These are phyloP conservation scores for Tulasnella sp. DNA, from an alignment of 768 basidiomycete species.

Conservation along the genomic window DNA sequence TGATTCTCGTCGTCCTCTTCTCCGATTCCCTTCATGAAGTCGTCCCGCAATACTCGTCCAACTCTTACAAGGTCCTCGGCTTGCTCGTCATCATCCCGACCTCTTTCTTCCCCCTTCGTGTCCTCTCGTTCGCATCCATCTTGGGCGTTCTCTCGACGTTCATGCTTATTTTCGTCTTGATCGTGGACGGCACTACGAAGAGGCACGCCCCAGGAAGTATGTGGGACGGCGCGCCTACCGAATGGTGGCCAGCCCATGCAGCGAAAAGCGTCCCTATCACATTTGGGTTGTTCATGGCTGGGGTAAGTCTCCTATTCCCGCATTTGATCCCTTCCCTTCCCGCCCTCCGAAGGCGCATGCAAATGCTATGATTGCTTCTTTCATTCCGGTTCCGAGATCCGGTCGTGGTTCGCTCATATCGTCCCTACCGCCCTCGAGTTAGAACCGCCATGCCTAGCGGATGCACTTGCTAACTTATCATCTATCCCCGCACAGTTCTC, in stretches of 20 bases:
- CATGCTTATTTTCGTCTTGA: constrained; percentile 59
- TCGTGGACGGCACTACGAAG: constrained; percentile 73
- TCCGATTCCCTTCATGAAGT: constrained; percentile 75
- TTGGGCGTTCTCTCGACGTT: constrained; percentile 71
- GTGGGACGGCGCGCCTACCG: constrained; percentile 60
- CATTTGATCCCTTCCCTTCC: neutral
- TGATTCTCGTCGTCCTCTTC: constrained; percentile 78
- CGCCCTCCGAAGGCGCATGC: neutral
- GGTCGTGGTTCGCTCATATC: no score
- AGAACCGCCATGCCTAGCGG: no score
- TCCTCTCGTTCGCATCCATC: constrained; percentile 81
- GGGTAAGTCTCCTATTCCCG: constrained; percentile 36
- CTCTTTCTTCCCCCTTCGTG: constrained; percentile 69
- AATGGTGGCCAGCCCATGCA: constrained; percentile 36
- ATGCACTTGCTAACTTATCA: neutral
- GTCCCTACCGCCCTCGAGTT: no score
- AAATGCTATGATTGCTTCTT: no score
- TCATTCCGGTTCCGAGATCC: no score
- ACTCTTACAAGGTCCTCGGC: constrained; percentile 64
- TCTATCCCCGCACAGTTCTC: constrained; percentile 53
- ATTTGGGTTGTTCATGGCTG: constrained; percentile 89
- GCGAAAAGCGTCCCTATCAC: constrained; percentile 48
- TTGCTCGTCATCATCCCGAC: constrained; percentile 66
- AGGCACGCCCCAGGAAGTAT: constrained; percentile 65
- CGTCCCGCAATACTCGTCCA: constrained; percentile 50